phyloP scores from a whole-genome alignment of 1,284 basidiomycete genomes.

The Lentinula novae-zelandiae region DNA sequence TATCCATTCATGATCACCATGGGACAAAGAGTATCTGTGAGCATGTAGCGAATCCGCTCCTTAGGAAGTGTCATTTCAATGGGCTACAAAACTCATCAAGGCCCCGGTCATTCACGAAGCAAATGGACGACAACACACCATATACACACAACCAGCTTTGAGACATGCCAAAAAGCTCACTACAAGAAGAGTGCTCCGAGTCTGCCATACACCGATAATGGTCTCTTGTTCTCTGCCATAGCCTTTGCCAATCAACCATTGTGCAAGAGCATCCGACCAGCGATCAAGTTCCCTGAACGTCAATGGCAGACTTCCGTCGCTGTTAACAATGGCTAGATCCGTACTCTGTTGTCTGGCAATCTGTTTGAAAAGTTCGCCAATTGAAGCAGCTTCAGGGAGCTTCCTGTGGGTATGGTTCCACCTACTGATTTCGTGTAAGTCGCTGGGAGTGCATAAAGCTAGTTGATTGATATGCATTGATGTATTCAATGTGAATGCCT shows the following conservation, averaged over 20 bases:
- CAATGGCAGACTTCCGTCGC: background rate
- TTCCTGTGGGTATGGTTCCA: background rate
- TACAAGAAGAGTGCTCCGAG: background rate
- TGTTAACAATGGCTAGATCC: background rate
- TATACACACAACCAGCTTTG: slow-evolving; percentile 5
- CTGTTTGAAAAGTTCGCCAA: background rate
- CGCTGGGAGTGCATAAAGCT: background rate
- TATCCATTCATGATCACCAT: background rate
- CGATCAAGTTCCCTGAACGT: background rate
- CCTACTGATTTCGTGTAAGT: background rate
- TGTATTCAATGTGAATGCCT: background rate
- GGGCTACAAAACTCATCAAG: background rate
- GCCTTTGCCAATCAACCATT: background rate
- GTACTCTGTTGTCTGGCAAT: background rate
- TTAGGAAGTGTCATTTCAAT: slow-evolving; percentile 1
- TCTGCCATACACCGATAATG: slow-evolving; percentile 6
- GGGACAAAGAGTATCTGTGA: background rate
- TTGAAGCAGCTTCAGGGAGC: background rate
- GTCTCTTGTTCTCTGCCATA: slow-evolving; percentile 2
- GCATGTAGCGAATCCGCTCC: background rate
- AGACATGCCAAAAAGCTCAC: background rate
- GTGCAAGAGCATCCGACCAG: slow-evolving; percentile 2
- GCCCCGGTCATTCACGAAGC: no score
- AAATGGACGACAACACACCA: background rate
- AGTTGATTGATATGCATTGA: background rate